Base-by-base conservation (phyloP, 805 yeast genomes). In the Torulaspora gathmanii region DNA sequence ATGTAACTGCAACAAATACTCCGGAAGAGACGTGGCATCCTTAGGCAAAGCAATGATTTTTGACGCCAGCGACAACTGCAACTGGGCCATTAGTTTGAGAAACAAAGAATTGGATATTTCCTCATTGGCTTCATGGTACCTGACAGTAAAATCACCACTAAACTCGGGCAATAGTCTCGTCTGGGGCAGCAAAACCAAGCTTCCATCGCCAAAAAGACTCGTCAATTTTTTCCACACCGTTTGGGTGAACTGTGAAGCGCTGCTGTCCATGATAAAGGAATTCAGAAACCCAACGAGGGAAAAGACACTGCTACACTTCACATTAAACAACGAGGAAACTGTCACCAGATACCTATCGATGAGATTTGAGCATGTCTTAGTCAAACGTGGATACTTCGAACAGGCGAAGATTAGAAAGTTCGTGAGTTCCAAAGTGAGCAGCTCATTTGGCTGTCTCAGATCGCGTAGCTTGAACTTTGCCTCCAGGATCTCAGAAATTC, bases 271-370 rank as follows among this genome's bases (percentile, higher is more conserved):
- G 11, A 54, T 46, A 30, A 63, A 56, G 0, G 73, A 66, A 42
- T 63, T 64, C 37, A 71, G 42, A 40, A 70, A 68, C 0, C 75
- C 75, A 2, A 67, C 33, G 5, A 70, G 53, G 37, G 72, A 69
- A 48, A 70, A 65, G 20, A 59, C 56, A 30, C 55, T 48, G 2
- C 54, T 33, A 4, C 45, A 46, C 26, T 49, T 52, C 13, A 53
- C 50, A 16, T 48, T 40, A 2, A 46, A 41, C 7, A 53, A 19
- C 16, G 51, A 37, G 9, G 52, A 43, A 4, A 57, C 47, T 3
- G 39, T 20, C 9, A 45, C 37, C 23, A 70, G 42, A 46, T 63
- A 70, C 19, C 45, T 35, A 12, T 54, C 50, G 19, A 70, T 47
- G 12, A 67, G 34, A 1, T 25, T 25, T 2, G 35, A 36, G 19